Percentiles rank a stretch among this genome's conserved stretches.
These are phyloP conservation scores for Annulohypoxylon truncatum DNA, from an alignment of 2,329 filamentous ascomycete species.

Conservation along the genomic window DNA sequence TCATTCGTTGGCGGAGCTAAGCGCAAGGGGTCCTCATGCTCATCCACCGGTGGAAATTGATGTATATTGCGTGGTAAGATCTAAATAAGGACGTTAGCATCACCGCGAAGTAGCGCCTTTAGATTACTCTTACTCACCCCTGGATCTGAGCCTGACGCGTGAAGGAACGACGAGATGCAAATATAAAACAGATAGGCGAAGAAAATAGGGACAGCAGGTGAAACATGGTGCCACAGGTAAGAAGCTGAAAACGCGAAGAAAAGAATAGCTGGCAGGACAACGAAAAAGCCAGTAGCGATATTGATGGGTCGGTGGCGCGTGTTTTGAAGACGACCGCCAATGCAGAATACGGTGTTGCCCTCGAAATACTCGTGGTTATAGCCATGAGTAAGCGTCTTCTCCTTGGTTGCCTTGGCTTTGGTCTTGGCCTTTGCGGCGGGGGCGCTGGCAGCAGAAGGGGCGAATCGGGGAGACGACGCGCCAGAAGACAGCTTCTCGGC, in stretches of 20 bases:
- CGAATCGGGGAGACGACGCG: constrained; percentile 77
- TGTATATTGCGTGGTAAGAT: constrained; percentile 94
- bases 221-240: constrained; percentile 87
- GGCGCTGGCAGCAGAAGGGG: constrained; percentile 44
- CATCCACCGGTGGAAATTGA: constrained; percentile 80
- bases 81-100: constrained; percentile 58
- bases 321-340: constrained; percentile 88
- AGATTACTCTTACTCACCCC: constrained; percentile 74
- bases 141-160: constrained; percentile 91
- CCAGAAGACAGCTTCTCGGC: constrained; percentile 87
- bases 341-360: constrained; percentile 91
- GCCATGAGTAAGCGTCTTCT: constrained; percentile 61
- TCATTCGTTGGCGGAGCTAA: constrained; percentile 89
- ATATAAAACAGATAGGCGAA: constrained; percentile 94
- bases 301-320: constrained; percentile 89
- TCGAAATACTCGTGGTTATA: constrained; percentile 93
- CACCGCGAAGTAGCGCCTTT: background rate
- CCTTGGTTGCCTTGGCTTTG: constrained; percentile 44
- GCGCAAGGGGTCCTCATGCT: constrained; percentile 82
- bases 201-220: constrained; percentile 86
- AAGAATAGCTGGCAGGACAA: constrained; percentile 81
- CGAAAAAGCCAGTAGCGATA: constrained; percentile 81
- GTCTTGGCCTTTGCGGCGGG: constrained; percentile 38
- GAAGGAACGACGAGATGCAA: constrained; percentile 91
- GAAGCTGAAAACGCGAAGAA: constrained; percentile 89